These are phyloP conservation scores for Chalara sp. DNA, from an alignment of 2,329 filamentous ascomycete genomes.

Conservation along the genomic window DNA sequence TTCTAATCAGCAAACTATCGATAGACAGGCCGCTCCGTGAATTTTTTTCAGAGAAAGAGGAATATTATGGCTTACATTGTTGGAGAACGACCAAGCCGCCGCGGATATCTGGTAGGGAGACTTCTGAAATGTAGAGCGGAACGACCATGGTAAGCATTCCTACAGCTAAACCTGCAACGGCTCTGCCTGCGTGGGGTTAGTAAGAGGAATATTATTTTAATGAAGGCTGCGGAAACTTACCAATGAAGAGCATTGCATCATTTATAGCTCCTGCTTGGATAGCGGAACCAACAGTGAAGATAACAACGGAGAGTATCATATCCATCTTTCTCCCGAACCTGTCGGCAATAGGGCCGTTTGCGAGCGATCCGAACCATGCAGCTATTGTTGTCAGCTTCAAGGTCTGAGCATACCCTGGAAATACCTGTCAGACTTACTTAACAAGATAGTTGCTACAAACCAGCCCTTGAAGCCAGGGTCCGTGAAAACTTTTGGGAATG, in stretches of 20 bases:
- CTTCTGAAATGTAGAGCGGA: slow-evolving; percentile 35
- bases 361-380: slow-evolving; percentile 42
- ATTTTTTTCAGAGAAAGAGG: too few species aligned
- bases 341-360: slow-evolving; percentile 31
- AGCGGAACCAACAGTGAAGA: slow-evolving; percentile 25
- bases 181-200: slow-evolving; percentile 26
- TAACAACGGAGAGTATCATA: slow-evolving; percentile 25
- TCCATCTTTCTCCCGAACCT: slow-evolving; percentile 24
- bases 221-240: background rate
- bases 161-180: slow-evolving; percentile 42
- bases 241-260: slow-evolving; percentile 38
- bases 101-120: slow-evolving; percentile 23
- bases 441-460: slow-evolving; percentile 43
- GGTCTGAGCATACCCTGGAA: too few species aligned
- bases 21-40: too few species aligned
- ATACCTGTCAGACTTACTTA: slow-evolving; percentile 25
- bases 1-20: too few species aligned
- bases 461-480: slow-evolving; percentile 44
- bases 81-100: slow-evolving; percentile 23
- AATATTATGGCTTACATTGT: slow-evolving; percentile 8
- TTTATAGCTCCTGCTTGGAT: slow-evolving; percentile 27
- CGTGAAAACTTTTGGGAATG: slow-evolving; percentile 32
- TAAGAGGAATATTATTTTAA: too few species aligned
- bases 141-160: slow-evolving; percentile 40
- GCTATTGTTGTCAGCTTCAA: slow-evolving; percentile 20